Evolutionary conservation across 148 eudicot species (phyloP), one percentile per base, ranked within the genome.

Genomic region (Arctostaphylos glauca): DNA sequence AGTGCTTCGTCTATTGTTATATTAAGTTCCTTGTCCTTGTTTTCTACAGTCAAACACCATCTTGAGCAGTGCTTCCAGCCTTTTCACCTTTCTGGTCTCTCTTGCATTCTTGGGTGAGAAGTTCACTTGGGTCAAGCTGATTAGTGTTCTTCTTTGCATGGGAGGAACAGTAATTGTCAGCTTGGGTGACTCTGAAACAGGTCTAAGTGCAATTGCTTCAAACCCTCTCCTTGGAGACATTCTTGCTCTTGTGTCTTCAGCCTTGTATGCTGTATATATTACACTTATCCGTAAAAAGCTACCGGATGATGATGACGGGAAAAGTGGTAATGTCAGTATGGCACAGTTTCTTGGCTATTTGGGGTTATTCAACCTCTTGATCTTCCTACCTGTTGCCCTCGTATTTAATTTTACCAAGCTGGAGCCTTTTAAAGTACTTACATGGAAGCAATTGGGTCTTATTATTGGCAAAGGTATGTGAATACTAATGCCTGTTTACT

Each of bases 111-210:
- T 97, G 94, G 94, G 94, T 3, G 99, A 97, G 89, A 90, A 89
- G 56, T 97, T 93, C 84, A 94, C 97, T 84, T 94, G 98, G 99
- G 68, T 94, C 80, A 97, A 97, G 91, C 90, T 97, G 64, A 23
- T 86, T 13, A 93, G 99, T 68, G 97, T 97, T 77, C 91, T 97
- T 50, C 97, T 97, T 81, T 97, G 99, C 88, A 97, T 97, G 99
- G 97, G 93, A 81, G 99, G 99, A 60, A 93, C 98, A 0, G 82
- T 94, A 52, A 90, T 97, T 87, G 99, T 94, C 54, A 93, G 98
- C 84, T 88, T 94, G 86, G 99, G 99, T 38, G 98, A 97, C 87
- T 87, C 95, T 6, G 85, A 86, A 82, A 43, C 89, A 14, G 93
- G 84, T 41, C 82, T 75, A 56, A 90, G 87, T 83, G 84, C 60